phyloP scores from a whole-genome alignment of 345 rosid genomes.

The Schrenkiella parvula region DNA sequence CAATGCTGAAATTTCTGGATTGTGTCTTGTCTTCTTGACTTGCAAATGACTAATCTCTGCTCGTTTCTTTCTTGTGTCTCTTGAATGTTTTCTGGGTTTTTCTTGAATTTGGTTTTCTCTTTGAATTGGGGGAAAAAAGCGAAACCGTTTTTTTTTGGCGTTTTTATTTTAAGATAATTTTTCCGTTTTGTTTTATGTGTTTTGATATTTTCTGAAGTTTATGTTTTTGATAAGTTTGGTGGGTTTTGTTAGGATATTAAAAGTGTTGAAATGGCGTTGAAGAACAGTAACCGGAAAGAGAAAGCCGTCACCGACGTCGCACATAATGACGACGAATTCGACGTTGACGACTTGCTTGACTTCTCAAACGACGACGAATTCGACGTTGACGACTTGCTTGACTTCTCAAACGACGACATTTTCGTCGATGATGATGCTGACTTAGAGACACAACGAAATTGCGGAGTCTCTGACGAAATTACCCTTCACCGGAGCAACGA shows the following conservation, averaged over 20 bases:
- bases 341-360: conserved; percentile 72
- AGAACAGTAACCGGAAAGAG: conserved; percentile 7
- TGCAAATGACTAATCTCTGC: too few species aligned
- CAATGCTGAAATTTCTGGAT: too few species aligned
- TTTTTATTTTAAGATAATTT: neutral
- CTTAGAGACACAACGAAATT: conserved; percentile 16
- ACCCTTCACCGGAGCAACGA: conserved; percentile 21
- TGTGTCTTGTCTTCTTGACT: too few species aligned
- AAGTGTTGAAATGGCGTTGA: conserved; percentile 56
- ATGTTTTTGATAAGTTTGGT: neutral
- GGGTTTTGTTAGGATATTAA: conserved; percentile 39
- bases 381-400: conserved; percentile 67
- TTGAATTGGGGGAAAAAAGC: neutral
- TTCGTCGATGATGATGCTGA: conserved; percentile 36
- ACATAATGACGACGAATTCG: conserved; percentile 60
- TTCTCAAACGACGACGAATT: conserved; percentile 60
- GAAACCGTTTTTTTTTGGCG: neutral
- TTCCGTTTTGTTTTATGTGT: neutral
- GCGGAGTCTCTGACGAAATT: conserved; percentile 11
- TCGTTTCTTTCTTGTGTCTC: neutral
- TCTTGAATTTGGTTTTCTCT: neutral
- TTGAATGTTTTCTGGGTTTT: neutral
- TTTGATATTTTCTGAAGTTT: neutral
- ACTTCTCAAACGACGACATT: conserved; percentile 64
- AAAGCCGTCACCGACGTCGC: conserved; percentile 22